Evolutionary conservation across 2,329 filamentous ascomycete genomes (phyloP).

Genomic region (Cercospora zeae-maydis): DNA sequence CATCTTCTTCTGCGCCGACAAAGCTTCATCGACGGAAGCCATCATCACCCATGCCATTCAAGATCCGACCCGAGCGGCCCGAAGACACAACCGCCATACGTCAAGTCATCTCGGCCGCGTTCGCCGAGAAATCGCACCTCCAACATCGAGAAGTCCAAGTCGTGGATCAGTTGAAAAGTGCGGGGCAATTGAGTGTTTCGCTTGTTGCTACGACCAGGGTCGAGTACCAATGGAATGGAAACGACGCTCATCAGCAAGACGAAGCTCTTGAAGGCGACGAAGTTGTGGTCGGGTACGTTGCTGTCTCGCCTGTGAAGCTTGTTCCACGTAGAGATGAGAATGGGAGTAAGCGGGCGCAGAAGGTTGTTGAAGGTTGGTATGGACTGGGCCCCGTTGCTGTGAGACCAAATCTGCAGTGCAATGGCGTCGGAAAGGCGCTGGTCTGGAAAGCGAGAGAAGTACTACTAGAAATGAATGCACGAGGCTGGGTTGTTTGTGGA

Average conservation of each 20-base stretch:
- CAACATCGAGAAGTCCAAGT: conserved; percentile 9
- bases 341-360: no score
- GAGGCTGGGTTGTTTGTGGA: neutral
- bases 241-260: neutral
- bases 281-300: neutral
- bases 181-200: neutral
- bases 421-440: neutral
- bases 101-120: conserved; percentile 2
- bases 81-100: neutral
- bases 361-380: neutral
- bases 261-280: neutral
- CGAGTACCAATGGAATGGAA: no score
- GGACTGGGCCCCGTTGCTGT: conserved; percentile 1
- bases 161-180: conserved; percentile 8
- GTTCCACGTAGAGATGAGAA: neutral
- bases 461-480: neutral
- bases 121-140: conserved; percentile 15
- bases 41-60: neutral
- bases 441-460: neutral
- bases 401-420: neutral
- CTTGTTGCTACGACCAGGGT: conserved; percentile 1
- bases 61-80: neutral
- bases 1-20: neutral
- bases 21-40: neutral
- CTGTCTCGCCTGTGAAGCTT: neutral